Conservation (phyloP, 2,329 filamentous ascomycete genomes). For the Rhexocercosporidium sp. region DNA sequence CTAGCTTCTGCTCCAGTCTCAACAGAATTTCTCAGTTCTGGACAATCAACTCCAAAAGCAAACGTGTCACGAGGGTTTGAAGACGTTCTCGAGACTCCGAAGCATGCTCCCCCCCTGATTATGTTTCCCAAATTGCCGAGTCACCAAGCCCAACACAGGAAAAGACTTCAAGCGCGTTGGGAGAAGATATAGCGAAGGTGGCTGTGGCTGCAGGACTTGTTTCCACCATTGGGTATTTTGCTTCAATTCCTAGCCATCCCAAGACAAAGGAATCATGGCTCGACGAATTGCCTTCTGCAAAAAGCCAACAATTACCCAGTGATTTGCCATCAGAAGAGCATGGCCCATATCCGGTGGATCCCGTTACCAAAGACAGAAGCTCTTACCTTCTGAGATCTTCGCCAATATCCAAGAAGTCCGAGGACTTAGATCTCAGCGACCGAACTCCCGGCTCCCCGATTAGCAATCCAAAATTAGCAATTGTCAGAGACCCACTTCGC, state of each 20-base stretch:
- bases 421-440: slow-evolving; percentile 20
- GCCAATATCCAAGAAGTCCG: slow-evolving; percentile 37
- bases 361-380: slow-evolving; percentile 50
- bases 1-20: slow-evolving; percentile 40
- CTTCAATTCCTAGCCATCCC: slow-evolving; percentile 31
- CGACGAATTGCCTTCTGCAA: slow-evolving; percentile 29
- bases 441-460: slow-evolving; percentile 23
- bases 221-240: slow-evolving; percentile 33
- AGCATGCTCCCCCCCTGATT: not conserved
- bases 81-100: not conserved
- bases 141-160: slow-evolving; percentile 14
- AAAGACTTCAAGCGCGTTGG: slow-evolving; percentile 5
- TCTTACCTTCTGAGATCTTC: slow-evolving; percentile 50
- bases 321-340: slow-evolving; percentile 16
- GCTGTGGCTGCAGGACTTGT: slow-evolving; percentile 32
- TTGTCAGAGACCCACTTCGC: slow-evolving; percentile 20
- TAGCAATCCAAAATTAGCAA: slow-evolving; percentile 12
- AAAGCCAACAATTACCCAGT: not conserved
- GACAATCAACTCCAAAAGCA: slow-evolving; percentile 69
- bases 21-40: slow-evolving; percentile 61
- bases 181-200: slow-evolving; percentile 26
- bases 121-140: not conserved
- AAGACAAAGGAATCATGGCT: slow-evolving; percentile 35
- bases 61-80: not conserved
- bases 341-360: slow-evolving; percentile 48